A percentile compares a stretch with the other conserved stretches of the same genome.
phyloP scores from a whole-genome alignment of 495 filamentous ascomycete species.

The Lophiostoma macrostomum region DNA sequence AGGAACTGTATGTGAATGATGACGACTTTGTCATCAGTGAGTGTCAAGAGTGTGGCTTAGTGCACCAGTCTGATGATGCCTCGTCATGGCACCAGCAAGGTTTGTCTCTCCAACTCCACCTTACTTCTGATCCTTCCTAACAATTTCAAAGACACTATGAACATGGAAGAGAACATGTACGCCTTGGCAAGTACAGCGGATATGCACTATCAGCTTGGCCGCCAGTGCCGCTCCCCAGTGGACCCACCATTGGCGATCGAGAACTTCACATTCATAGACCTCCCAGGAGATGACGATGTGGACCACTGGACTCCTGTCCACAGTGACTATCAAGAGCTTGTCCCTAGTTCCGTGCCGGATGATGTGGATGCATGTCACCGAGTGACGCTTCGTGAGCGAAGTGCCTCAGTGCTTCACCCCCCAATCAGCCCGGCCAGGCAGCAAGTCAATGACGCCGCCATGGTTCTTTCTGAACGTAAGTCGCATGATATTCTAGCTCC shows the following conservation, averaged over 20 bases:
- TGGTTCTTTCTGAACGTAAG: not conserved
- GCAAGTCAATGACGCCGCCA: not conserved
- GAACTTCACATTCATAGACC: not conserved
- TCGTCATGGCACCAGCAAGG: not conserved
- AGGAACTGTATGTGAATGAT: too few species aligned
- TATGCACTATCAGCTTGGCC: not conserved
- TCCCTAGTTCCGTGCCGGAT: not conserved
- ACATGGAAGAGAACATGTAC: not conserved
- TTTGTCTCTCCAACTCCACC: not conserved
- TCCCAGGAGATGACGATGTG: not conserved
- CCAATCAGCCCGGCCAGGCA: not conserved
- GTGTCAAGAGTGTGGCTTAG: not conserved
- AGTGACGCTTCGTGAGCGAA: not conserved
- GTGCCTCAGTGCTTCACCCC: not conserved
- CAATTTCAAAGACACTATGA: slow-evolving; percentile 1
- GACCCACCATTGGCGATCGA: too few species aligned
- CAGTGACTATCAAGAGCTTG: not conserved
- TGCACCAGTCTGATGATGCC: not conserved
- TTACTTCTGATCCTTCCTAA: not conserved
- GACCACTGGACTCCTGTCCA: not conserved
- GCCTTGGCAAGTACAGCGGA: not conserved
- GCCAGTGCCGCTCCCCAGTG: too few species aligned
- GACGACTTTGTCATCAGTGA: too few species aligned
- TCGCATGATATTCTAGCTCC: not conserved
- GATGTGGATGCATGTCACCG: not conserved